Conservation (phyloP, 164 flowering plant species). For the Liquidambar formosana region DNA sequence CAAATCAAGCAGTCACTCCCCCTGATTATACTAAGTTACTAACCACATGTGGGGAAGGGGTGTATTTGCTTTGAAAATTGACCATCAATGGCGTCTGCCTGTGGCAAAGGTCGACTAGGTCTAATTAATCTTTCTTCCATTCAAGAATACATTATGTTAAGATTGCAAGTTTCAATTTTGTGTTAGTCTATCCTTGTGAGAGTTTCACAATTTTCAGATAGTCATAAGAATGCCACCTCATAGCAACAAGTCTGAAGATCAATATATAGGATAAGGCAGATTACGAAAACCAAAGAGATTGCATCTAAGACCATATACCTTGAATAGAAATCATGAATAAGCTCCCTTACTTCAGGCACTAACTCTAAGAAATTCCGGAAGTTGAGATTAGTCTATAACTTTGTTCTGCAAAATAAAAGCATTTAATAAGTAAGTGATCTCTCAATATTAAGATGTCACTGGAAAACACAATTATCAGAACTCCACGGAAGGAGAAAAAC, state of each 20-base stretch:
- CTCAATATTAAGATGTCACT: background rate
- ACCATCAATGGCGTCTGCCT: no score
- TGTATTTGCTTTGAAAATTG: no score
- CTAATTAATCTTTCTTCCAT: no score
- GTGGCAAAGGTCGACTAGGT: no score
- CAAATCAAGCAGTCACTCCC: no score
- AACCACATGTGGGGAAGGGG: no score
- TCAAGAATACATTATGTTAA: no score
- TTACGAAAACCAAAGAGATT: background rate
- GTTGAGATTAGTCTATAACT: conserved; percentile 88
- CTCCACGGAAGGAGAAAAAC: background rate
- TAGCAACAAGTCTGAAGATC: background rate
- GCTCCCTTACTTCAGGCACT: conserved; percentile 97
- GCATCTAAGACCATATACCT: conserved; percentile 48
- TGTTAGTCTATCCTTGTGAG: no score
- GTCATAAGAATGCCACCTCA: background rate
- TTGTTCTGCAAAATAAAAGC: conserved; percentile 59
- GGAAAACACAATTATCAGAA: background rate
- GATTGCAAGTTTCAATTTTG: no score
- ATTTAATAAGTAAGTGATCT: conserved; percentile 1
- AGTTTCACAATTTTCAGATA: no score
- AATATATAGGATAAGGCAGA: background rate
- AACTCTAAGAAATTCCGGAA: conserved; percentile 95
- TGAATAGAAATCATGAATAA: conserved; percentile 88
- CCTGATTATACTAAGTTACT: no score